These are phyloP conservation scores for Cytospora mali DNA, from an alignment of 2,329 filamentous ascomycete species.

Conservation along the genomic window DNA sequence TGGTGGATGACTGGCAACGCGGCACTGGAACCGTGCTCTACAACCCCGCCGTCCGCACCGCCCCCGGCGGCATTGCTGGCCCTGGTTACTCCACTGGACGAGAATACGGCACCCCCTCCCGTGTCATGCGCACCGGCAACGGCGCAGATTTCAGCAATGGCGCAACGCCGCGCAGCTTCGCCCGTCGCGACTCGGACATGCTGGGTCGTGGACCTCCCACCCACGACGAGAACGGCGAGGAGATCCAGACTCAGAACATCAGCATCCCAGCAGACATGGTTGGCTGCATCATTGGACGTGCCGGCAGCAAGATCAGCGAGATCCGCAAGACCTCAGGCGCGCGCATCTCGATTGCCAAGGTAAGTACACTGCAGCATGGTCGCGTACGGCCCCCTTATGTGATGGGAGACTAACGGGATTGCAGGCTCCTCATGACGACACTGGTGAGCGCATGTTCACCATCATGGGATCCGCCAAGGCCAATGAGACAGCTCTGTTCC, in stretches of 20 bases:
- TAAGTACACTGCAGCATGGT: slow-evolving; percentile 36
- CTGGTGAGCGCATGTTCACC: slow-evolving; percentile 98
- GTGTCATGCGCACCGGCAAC: slow-evolving; percentile 94
- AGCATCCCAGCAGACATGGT: slow-evolving; percentile 99
- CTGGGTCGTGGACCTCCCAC: slow-evolving; percentile 79
- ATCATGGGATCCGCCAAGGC: slow-evolving; percentile 94
- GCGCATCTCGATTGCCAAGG: slow-evolving; percentile 96
- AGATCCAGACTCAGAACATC: slow-evolving; percentile 98
- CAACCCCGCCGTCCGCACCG: slow-evolving; percentile 91
- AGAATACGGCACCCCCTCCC: slow-evolving; percentile 63
- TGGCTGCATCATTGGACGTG: slow-evolving; percentile 96
- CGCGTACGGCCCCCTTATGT: background rate
- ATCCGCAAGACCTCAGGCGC: slow-evolving; percentile 96
- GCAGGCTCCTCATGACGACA: slow-evolving; percentile 89
- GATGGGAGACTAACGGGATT: slow-evolving; percentile 28
- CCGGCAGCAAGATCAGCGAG: slow-evolving; percentile 96
- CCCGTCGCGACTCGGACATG: slow-evolving; percentile 80
- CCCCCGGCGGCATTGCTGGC: slow-evolving; percentile 58
- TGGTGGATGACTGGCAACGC: slow-evolving; percentile 96
- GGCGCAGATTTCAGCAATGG: slow-evolving; percentile 96
- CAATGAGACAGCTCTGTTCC: slow-evolving; percentile 93
- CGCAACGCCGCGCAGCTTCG: slow-evolving; percentile 63
- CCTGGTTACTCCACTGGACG: slow-evolving; percentile 52
- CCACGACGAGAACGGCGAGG: slow-evolving; percentile 94
- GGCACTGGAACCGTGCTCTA: slow-evolving; percentile 97